phyloP scores from a whole-genome alignment of 495 filamentous ascomycete species.

The Podospora sp. region DNA sequence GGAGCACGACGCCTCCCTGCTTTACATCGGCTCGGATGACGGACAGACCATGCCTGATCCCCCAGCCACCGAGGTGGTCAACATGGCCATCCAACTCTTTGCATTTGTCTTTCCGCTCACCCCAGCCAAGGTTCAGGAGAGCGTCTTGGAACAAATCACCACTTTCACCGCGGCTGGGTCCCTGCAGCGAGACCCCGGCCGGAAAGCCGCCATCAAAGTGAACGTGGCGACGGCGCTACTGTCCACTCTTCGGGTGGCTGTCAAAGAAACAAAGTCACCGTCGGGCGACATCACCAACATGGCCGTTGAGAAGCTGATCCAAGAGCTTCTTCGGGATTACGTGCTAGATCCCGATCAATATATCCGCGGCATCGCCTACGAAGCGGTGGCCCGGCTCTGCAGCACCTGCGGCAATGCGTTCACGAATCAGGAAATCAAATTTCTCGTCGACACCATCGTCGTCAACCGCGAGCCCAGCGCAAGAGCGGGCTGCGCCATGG shows the following conservation, averaged over 20 bases:
- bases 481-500: slow-evolving; percentile 90
- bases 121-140: slow-evolving; percentile 88
- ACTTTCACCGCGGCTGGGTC: slow-evolving; percentile 78
- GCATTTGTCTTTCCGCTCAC: slow-evolving; percentile 87
- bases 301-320: slow-evolving; percentile 83
- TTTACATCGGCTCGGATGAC: slow-evolving; percentile 64
- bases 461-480: slow-evolving; percentile 89
- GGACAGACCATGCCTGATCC: slow-evolving; percentile 66
- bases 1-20: slow-evolving; percentile 84
- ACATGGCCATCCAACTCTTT: slow-evolving; percentile 89
- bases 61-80: slow-evolving; percentile 88
- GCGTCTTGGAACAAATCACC: slow-evolving; percentile 88
- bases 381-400: slow-evolving; percentile 88
- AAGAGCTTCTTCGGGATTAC: slow-evolving; percentile 80
- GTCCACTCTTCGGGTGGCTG: slow-evolving; percentile 77
- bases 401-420: slow-evolving; percentile 84
- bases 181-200: slow-evolving; percentile 82
- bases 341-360: slow-evolving; percentile 81
- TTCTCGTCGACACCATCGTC: slow-evolving; percentile 91
- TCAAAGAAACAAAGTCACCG: slow-evolving; percentile 72
- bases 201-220: slow-evolving; percentile 85
- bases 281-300: slow-evolving; percentile 72
- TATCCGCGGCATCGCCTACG: slow-evolving; percentile 81
- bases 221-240: slow-evolving; percentile 85
- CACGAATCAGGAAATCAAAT: slow-evolving; percentile 86